Evolutionary conservation across 257 asterid genomes (phyloP).

Genomic region (Solanum phureja): DNA sequence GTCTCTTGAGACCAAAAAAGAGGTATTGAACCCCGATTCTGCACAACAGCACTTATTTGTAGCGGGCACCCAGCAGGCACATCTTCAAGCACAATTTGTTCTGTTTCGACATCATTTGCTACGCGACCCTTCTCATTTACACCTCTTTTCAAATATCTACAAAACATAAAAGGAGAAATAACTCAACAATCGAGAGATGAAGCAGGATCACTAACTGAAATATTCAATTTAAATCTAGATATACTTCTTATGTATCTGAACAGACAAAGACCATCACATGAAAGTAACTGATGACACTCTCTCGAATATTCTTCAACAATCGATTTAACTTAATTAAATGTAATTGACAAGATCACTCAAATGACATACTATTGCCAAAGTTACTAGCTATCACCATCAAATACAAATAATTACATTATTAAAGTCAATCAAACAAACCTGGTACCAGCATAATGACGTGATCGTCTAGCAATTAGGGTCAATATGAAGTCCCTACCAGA

Average conservation of each 20-base stretch:
- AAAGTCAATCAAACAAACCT: slow-evolving; percentile 31
- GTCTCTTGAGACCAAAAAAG: slow-evolving; percentile 98
- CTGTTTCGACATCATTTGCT: slow-evolving; percentile 97
- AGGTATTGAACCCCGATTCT: slow-evolving; percentile 92
- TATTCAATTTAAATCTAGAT: neutral
- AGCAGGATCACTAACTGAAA: neutral
- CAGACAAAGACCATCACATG: neutral
- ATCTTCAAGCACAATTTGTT: slow-evolving; percentile 80
- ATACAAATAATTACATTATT: neutral
- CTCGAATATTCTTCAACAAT: neutral
- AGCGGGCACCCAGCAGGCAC: slow-evolving; percentile 37
- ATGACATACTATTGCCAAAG: neutral
- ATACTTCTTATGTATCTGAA: neutral
- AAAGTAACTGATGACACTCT: neutral
- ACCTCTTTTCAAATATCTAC: slow-evolving; percentile 82
- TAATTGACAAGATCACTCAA: neutral
- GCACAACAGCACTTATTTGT: slow-evolving; percentile 80
- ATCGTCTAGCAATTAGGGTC: slow-evolving; percentile 84
- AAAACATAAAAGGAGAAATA: slow-evolving; percentile 4
- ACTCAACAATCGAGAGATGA: neutral
- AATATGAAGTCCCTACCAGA: slow-evolving; percentile 47
- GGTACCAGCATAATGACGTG: slow-evolving; percentile 98
- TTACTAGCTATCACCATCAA: neutral
- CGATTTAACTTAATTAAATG: too few species aligned
- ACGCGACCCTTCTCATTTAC: slow-evolving; percentile 93